These are phyloP conservation scores for Pichia sp. DNA, from an alignment of 1,139 yeast species.

Conservation along the genomic window DNA sequence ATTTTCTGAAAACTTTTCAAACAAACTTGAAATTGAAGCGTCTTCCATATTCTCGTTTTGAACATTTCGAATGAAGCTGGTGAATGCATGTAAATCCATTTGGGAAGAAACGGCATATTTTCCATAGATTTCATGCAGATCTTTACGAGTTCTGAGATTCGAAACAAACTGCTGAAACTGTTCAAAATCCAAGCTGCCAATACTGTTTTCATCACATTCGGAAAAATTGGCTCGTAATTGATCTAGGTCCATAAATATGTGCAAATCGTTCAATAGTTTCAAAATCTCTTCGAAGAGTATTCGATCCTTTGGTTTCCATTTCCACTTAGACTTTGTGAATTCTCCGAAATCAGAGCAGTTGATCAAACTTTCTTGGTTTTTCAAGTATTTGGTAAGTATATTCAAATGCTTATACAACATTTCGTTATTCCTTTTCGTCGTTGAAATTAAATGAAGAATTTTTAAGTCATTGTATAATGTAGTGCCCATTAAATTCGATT, in stretches of 20 bases:
- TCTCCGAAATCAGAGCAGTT: conserved; percentile 38
- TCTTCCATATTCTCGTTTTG: conserved; percentile 43
- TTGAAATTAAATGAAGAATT: conserved; percentile 67
- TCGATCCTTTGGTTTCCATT: conserved; percentile 32
- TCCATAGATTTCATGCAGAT: conserved; percentile 36
- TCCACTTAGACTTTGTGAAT: conserved; percentile 49
- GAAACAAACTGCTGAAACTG: conserved; percentile 72
- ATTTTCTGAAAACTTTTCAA: conserved; percentile 33
- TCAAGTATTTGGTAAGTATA: conserved; percentile 5
- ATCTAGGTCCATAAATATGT: conserved; percentile 44
- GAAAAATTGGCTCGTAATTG: conserved; percentile 25
- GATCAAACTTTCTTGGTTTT: conserved; percentile 8
- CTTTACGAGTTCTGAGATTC: conserved; percentile 40
- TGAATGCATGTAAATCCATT: conserved; percentile 34
- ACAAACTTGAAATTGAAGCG: conserved; percentile 29
- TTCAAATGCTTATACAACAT: conserved; percentile 31
- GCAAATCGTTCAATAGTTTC: conserved; percentile 56
- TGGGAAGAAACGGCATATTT: conserved; percentile 5
- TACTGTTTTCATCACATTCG: conserved; percentile 23
- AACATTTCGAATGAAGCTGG: conserved; percentile 35
- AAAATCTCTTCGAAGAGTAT: conserved; percentile 64
- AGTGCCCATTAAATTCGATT: neutral
- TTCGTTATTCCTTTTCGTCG: conserved; percentile 51
- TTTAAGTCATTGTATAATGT: conserved; percentile 21
- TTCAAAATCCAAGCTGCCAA: conserved; percentile 46